Evolutionary conservation across 2,329 filamentous ascomycete genomes (phyloP).

Genomic region (Fusarium domesticum): DNA sequence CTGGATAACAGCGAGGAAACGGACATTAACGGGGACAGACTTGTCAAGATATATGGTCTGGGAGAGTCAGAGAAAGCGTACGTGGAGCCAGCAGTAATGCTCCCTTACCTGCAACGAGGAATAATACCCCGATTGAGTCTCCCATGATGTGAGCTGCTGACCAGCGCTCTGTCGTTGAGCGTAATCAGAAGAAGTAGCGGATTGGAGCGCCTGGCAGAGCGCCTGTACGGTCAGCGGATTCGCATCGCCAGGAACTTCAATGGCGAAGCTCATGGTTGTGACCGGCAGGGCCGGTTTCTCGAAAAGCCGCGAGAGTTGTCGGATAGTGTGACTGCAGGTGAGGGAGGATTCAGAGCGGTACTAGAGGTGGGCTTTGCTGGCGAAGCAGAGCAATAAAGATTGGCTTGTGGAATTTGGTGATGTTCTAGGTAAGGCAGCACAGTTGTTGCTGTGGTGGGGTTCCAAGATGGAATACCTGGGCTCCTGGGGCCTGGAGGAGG

Average conservation of each 20-base stretch:
- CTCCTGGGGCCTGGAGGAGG: constrained; percentile 2
- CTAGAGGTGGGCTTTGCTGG: constrained; percentile 3
- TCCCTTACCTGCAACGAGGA: constrained; percentile 66
- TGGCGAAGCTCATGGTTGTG: constrained; percentile 60
- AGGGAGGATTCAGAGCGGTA: constrained; percentile 2
- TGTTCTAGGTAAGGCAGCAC: constrained; percentile 10
- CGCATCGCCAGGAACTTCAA: constrained; percentile 81
- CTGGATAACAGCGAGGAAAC: constrained; percentile 88
- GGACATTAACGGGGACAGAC: constrained; percentile 70
- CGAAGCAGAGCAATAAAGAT: constrained; percentile 13
- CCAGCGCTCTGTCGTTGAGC: constrained; percentile 63
- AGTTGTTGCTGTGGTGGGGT: constrained; percentile 21
- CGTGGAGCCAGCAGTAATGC: constrained; percentile 2
- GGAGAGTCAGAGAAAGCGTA: too few relatives aligned
- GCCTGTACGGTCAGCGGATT: constrained; percentile 64
- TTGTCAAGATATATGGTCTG: constrained; percentile 80
- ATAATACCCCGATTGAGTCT: constrained; percentile 64
- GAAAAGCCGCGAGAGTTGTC: constrained; percentile 12
- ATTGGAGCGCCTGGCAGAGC: constrained; percentile 62
- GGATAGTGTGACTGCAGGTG: constrained; percentile 4
- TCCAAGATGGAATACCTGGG: constrained; percentile 7
- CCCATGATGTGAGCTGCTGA: constrained; percentile 71
- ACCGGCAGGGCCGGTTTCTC: constrained; percentile 20
- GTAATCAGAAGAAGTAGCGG: constrained; percentile 61
- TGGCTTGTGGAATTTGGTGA: constrained; percentile 18